Evolutionary conservation across 2,329 filamentous ascomycete genomes (phyloP).

Genomic region (Ophiocordyceps sinensis): DNA sequence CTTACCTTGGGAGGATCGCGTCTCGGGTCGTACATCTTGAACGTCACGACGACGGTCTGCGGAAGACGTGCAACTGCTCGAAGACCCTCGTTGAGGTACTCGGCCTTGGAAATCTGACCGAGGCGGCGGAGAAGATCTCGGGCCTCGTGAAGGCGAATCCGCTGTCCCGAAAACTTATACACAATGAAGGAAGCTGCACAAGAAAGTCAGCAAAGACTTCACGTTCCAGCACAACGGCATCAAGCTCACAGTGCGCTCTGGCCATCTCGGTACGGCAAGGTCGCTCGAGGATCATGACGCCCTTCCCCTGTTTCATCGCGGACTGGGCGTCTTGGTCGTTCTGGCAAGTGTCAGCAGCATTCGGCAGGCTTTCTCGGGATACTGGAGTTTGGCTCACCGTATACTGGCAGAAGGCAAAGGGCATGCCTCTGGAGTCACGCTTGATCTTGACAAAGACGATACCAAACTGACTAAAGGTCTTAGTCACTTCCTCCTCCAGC

Average conservation of each 20-base stretch:
- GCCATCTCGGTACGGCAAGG: slow-evolving; percentile 45
- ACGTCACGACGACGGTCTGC: slow-evolving; percentile 31
- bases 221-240: background rate
- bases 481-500: slow-evolving; percentile 37
- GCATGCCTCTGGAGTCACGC: slow-evolving; percentile 41
- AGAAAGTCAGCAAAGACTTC: slow-evolving; percentile 13
- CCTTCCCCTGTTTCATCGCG: slow-evolving; percentile 32
- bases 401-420: slow-evolving; percentile 50
- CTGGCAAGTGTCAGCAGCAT: slow-evolving; percentile 14
- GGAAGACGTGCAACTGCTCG: slow-evolving; percentile 19
- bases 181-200: slow-evolving; percentile 34
- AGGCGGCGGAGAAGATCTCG: slow-evolving; percentile 24
- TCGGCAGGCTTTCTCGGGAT: background rate
- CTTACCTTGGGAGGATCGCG: slow-evolving; percentile 35
- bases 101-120: slow-evolving; percentile 27
- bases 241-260: slow-evolving; percentile 38
- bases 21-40: slow-evolving; percentile 32
- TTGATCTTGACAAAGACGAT: slow-evolving; percentile 49
- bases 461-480: slow-evolving; percentile 38
- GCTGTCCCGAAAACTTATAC: slow-evolving; percentile 18
- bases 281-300: slow-evolving; percentile 36
- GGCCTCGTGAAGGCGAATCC: slow-evolving; percentile 29
- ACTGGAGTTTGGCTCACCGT: slow-evolving; percentile 28
- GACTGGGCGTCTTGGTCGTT: slow-evolving; percentile 30
- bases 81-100: slow-evolving; percentile 18